phyloP scores from a whole-genome alignment of 768 basidiomycete genomes.

The Suillus brevipes region DNA sequence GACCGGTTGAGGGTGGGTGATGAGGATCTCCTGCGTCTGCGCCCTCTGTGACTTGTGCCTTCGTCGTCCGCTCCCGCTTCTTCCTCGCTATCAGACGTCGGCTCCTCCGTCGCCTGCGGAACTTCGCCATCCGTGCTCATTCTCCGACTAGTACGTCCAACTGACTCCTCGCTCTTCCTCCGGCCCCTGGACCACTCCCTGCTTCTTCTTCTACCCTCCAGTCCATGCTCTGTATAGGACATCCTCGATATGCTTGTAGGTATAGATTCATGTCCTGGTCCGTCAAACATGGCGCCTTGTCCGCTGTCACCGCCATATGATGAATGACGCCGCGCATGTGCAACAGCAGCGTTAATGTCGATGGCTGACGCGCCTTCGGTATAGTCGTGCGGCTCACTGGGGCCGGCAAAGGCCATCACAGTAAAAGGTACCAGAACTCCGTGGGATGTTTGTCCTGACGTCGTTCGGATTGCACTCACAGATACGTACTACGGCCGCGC shows the following conservation, averaged over 20 bases:
- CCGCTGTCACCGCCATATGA: constrained; percentile 57
- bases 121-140: constrained; percentile 42
- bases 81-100: constrained; percentile 37
- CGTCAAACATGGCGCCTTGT: constrained; percentile 74
- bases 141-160: constrained; percentile 36
- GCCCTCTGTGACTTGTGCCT: constrained; percentile 28
- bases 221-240: constrained; percentile 54
- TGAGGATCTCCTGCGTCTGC: constrained; percentile 35
- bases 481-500: not conserved
- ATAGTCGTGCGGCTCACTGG: constrained; percentile 54
- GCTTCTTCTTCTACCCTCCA: constrained; percentile 52
- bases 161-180: constrained; percentile 50
- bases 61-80: constrained; percentile 38
- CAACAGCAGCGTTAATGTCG: constrained; percentile 68
- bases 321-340: constrained; percentile 64
- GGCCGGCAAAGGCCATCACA: constrained; percentile 19
- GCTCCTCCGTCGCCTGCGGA: constrained; percentile 43
- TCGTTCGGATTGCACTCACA: not conserved
- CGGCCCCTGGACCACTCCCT: constrained; percentile 51
- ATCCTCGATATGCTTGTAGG: constrained; percentile 83
- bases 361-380: constrained; percentile 82
- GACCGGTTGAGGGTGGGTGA: constrained; percentile 39
- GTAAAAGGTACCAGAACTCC: not conserved
- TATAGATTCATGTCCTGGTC: constrained; percentile 61
- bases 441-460: not conserved